Evolutionary conservation across 257 asterid species (phyloP).

Genomic region (Solanum medicagineum): DNA sequence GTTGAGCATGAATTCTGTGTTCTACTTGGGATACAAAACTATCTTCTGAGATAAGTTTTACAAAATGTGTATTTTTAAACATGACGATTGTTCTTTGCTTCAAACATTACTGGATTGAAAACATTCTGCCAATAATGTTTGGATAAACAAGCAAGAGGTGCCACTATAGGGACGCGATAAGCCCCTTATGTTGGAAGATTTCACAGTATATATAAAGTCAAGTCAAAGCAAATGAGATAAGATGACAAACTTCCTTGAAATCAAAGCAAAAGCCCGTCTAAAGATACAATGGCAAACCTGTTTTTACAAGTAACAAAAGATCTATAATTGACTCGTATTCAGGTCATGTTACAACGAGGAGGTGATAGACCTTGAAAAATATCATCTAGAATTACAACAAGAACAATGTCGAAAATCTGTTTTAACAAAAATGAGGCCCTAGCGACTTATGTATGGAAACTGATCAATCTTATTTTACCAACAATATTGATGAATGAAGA

Average conservation of each 20-base stretch:
- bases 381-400: not conserved
- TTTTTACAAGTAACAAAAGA: not conserved
- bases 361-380: not conserved
- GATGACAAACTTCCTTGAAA: not conserved
- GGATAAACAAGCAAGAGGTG: not conserved
- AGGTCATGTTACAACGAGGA: not conserved
- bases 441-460: not conserved
- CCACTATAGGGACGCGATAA: no score
- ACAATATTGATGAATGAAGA: not conserved
- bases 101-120: not conserved
- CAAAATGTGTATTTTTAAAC: not conserved
- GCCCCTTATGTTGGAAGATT: no score
- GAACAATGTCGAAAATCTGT: not conserved
- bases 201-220: no score
- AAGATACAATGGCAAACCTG: not conserved
- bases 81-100: not conserved
- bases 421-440: not conserved
- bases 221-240: no score
- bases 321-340: not conserved
- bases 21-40: not conserved
- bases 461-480: not conserved
- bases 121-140: not conserved
- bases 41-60: not conserved
- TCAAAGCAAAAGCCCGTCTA: not conserved
- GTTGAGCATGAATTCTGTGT: not conserved